These are phyloP conservation scores for Phoenix dactylifera DNA, from an alignment of 176 grass and related monocot genomes.

Conservation along the genomic window DNA sequence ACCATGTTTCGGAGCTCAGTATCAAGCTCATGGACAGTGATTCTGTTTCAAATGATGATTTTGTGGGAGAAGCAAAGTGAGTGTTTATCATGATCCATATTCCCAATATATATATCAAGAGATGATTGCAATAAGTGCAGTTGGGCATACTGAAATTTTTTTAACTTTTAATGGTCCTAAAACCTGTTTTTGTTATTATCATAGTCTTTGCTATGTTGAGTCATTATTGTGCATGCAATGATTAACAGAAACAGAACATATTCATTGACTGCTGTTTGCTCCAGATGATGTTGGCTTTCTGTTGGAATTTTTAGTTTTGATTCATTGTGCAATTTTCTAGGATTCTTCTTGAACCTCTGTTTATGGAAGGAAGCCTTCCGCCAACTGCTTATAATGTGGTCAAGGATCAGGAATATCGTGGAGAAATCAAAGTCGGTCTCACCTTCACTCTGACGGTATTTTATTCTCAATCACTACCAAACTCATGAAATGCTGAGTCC, in stretches of 20 bases:
- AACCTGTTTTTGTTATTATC: neutral
- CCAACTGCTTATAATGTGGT: constrained; percentile 55
- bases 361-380: constrained; percentile 50
- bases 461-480: neutral
- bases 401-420: constrained; percentile 56
- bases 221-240: neutral
- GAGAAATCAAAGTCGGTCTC: constrained; percentile 83
- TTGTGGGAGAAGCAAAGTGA: constrained; percentile 69
- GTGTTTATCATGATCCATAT: neutral
- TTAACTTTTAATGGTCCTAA: neutral
- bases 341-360: constrained; percentile 43
- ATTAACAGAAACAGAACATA: no score
- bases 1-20: constrained; percentile 22
- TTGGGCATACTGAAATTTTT: no score
- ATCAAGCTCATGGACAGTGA: constrained; percentile 92
- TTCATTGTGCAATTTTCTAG: constrained; percentile 26
- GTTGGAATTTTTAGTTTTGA: neutral
- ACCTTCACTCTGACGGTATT: constrained; percentile 47
- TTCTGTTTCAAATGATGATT: constrained; percentile 42
- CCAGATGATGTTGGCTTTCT: neutral
- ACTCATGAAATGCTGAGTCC: no score
- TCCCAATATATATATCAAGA: no score
- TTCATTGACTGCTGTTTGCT: no score
- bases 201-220: no score
- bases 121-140: no score